Conservation (phyloP, 2,329 filamentous ascomycete species). For the Ophiostoma perfectum region DNA sequence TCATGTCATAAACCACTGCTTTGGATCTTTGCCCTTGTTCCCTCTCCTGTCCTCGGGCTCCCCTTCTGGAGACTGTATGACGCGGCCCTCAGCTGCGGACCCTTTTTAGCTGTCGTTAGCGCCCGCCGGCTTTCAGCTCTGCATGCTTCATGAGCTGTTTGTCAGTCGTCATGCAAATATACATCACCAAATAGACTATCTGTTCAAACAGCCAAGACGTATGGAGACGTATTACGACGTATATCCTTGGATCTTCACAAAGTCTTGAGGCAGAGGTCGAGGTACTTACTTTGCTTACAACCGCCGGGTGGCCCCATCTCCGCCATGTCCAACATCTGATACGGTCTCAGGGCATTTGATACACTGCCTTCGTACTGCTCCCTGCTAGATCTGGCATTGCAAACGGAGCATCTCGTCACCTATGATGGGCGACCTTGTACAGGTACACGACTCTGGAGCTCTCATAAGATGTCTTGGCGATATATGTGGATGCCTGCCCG, state of each 20-base stretch:
- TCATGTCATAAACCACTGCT: neutral
- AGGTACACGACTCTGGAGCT: neutral
- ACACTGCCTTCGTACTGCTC: neutral
- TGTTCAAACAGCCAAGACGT: neutral
- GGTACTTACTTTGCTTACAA: neutral
- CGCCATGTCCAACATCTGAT: neutral
- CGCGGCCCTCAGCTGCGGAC: constrained; percentile 12
- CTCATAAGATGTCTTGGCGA: neutral
- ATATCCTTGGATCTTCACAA: too few relatives aligned
- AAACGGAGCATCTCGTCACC: neutral
- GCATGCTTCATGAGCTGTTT: neutral
- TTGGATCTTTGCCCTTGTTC: neutral
- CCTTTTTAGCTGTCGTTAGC: constrained; percentile 8
- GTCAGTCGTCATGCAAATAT: neutral
- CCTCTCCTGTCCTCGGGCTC: neutral
- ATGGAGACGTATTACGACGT: neutral
- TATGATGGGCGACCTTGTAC: neutral
- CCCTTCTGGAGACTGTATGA: constrained; percentile 10
- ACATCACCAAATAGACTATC: neutral
- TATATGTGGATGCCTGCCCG: neutral
- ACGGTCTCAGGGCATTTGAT: neutral
- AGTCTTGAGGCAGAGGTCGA: too few relatives aligned
- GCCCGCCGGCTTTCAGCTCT: neutral
- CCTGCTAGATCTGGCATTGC: neutral
- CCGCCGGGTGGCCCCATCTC: neutral